Base-by-base conservation (phyloP, 495 filamentous ascomycete species). In the Penicillium bialowiezense region DNA sequence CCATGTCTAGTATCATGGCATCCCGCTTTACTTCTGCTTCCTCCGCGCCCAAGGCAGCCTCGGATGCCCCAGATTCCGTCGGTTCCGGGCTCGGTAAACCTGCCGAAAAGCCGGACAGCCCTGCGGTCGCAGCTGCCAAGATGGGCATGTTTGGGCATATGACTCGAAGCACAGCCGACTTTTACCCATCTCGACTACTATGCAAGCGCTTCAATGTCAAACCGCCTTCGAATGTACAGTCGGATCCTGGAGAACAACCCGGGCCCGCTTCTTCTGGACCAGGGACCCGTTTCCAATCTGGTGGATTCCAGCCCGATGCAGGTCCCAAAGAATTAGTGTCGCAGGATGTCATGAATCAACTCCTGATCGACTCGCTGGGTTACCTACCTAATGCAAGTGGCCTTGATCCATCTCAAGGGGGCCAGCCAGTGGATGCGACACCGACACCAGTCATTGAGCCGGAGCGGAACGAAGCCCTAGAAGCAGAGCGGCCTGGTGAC, bases 151-250 rank as follows among this genome's bases (percentile, higher is more conserved):
- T 89, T 66, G 93, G 93, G 0, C 77, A 83, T 2, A 77, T 97
- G 82, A 98, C 93, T 3, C 73, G 93, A 37, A 81, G 75, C 6
- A 72, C 74, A 1, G 51, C 78, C n/a, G 78, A 83, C 5, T 97
- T 95, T 59, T 87, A 84, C 61, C 93, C 95, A 10, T 83, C 87
- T 7, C 75, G 90, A 41, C 66, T 98, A 34, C 66, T 98, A 24
- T 97, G 93, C 70, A 98, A 98, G 68, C 77, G 93, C 15, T 96
- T 97, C 58, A 89, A 89, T 56, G 84, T 97, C 10, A 81, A 79
- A 55, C 84, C 88, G 0, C 90, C 91, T 0, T 77, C 75, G 9
- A 81, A 90, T 72, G 86, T 89, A 13, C 79, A 81, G 49, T 66
- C 75, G 10, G 86, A 88, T 53, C 75, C 79, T 13, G 75, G 62